Conservation (phyloP, 148 eudicot genomes). For the Fagopyrum homotropicum region DNA sequence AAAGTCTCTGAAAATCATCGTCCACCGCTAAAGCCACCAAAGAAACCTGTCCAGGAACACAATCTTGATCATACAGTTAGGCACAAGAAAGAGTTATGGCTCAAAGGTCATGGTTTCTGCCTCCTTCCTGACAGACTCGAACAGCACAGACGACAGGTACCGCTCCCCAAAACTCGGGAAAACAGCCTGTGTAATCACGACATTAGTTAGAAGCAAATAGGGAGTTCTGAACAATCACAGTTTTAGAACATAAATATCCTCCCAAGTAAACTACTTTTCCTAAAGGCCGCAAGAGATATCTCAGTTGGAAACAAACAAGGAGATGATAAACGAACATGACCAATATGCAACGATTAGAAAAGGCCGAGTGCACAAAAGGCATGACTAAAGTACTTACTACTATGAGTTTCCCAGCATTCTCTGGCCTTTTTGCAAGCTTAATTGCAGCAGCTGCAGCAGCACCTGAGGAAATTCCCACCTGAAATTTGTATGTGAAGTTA, state of each 20-base stretch:
- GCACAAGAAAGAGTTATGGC: conserved; percentile 1
- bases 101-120: conserved; percentile 20
- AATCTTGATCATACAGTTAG: neutral
- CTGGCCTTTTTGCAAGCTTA: conserved; percentile 50
- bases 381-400: conserved; percentile 40
- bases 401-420: conserved; percentile 65
- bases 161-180: conserved; percentile 28
- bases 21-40: neutral
- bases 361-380: neutral
- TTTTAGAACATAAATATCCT: too few relatives aligned
- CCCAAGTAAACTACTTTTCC: neutral
- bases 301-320: neutral
- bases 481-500: neutral
- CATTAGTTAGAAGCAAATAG: neutral
- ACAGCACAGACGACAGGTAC: conserved; percentile 23
- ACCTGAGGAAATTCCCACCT: conserved; percentile 84
- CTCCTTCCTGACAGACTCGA: conserved; percentile 22
- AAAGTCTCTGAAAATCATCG: neutral
- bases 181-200: conserved; percentile 15
- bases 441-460: conserved; percentile 81
- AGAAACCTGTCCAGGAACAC: neutral
- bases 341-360: neutral
- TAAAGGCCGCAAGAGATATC: neutral
- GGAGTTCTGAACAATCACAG: neutral
- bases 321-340: neutral